These are phyloP conservation scores for Verticillium albo-atrum DNA, from an alignment of 2,329 filamentous ascomycete species.

Conservation along the genomic window DNA sequence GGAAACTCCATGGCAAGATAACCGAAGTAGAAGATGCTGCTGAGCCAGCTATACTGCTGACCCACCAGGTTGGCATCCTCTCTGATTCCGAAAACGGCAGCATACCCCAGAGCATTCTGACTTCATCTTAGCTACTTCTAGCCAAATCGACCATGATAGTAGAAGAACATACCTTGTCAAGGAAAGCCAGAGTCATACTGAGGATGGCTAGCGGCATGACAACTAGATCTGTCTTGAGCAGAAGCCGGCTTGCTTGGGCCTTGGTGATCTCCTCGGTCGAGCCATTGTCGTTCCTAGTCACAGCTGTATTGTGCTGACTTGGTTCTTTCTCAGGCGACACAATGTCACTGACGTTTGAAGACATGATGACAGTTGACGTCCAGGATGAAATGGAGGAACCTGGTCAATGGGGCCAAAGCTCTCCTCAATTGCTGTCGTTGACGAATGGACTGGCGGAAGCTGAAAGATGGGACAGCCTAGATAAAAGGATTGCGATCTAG, in stretches of 20 bases:
- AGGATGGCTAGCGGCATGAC: slow-evolving; percentile 11
- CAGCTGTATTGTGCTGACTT: background rate
- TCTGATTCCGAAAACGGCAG: slow-evolving; percentile 49
- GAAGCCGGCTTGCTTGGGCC: slow-evolving; percentile 7
- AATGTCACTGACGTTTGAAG: background rate
- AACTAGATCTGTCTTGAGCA: slow-evolving; percentile 13
- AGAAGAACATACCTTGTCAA: slow-evolving; percentile 8
- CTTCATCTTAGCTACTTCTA: background rate
- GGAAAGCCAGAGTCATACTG: slow-evolving; percentile 14
- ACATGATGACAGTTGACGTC: background rate
- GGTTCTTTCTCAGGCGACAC: background rate
- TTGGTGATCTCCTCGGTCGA: slow-evolving; percentile 1
- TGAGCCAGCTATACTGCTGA: slow-evolving; percentile 52
- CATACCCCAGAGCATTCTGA: slow-evolving; percentile 28
- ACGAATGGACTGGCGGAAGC: background rate
- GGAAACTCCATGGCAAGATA: slow-evolving; percentile 59
- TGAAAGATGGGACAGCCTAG: background rate
- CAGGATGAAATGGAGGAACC: background rate
- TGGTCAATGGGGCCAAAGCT: background rate
- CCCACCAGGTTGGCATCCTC: slow-evolving; percentile 46
- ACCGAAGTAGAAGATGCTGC: slow-evolving; percentile 54
- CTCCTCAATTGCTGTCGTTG: background rate
- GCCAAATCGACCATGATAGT: too few relatives aligned
- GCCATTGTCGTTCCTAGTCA: background rate
- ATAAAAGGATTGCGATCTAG: background rate